A percentile compares a stretch with the other conserved stretches of the same genome.
These are phyloP conservation scores for Passalora sequoiae DNA, from an alignment of 2,329 filamentous ascomycete species.

Conservation along the genomic window DNA sequence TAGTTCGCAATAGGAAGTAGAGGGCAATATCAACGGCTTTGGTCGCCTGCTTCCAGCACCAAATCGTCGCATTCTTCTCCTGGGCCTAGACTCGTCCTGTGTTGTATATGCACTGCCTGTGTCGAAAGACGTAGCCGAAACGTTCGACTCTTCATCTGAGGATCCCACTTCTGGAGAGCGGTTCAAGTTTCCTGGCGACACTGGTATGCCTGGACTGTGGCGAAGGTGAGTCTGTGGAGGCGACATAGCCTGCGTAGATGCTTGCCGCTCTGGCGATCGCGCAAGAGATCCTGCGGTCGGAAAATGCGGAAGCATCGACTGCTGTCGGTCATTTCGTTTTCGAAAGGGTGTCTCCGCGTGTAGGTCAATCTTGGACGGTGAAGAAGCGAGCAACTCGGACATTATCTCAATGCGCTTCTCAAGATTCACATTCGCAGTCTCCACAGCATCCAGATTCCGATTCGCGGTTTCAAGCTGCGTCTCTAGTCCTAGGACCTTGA, in stretches of 20 bases:
- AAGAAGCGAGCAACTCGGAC: conserved; percentile 35
- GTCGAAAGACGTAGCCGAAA: conserved; percentile 10
- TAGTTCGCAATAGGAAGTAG: conserved; percentile 27
- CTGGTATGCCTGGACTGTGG: conserved; percentile 9
- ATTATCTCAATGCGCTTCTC: conserved; percentile 38
- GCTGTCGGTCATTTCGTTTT: conserved; percentile 28
- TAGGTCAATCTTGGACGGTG: conserved; percentile 35
- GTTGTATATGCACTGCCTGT: conserved; percentile 4
- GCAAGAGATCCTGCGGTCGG: conserved; percentile 31
- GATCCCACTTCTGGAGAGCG: conserved; percentile 19
- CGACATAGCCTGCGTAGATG: conserved; percentile 12
- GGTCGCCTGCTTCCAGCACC: conserved; percentile 32
- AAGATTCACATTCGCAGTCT: conserved; percentile 35
- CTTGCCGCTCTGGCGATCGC: conserved; percentile 24
- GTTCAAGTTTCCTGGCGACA: conserved; percentile 13
- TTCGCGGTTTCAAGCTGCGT: conserved; percentile 29
- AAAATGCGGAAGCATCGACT: conserved; percentile 32
- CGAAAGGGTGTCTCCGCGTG: conserved; percentile 28
- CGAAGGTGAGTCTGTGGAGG: conserved; percentile 10
- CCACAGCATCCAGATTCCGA: conserved; percentile 31
- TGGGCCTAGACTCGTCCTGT: conserved; percentile 17
- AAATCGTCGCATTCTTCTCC: conserved; percentile 34
- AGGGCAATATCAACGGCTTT: conserved; percentile 33
- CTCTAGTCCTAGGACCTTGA: conserved; percentile 34
- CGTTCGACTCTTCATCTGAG: conserved; percentile 13